Percentiles rank a stretch among this genome's conserved stretches.
Evolutionary conservation across 1,139 yeast species (phyloP).

Genomic region (Candida pseudoviswanathii): DNA sequence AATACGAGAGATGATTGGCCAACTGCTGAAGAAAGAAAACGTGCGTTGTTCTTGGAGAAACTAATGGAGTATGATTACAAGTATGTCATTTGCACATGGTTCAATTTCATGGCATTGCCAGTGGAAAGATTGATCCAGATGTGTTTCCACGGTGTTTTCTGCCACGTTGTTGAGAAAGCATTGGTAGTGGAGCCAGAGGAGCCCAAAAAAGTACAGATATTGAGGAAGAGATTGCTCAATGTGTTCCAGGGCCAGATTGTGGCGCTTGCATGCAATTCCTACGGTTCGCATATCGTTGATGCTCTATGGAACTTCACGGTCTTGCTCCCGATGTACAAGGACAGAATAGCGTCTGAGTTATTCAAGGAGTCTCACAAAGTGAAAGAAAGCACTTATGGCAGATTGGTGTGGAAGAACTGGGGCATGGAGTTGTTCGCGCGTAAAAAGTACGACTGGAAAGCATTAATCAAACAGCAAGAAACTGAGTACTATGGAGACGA

Average conservation of each 20-base stretch:
- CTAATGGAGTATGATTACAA: conserved; percentile 65
- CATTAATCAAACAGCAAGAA: conserved; percentile 70
- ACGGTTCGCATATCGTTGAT: conserved; percentile 91
- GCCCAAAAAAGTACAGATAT: conserved; percentile 51
- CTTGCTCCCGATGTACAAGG: conserved; percentile 81
- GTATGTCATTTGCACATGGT: conserved; percentile 60
- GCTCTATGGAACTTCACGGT: conserved; percentile 78
- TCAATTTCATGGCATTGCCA: conserved; percentile 62
- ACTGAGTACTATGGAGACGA: conserved; percentile 41
- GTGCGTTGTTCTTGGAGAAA: conserved; percentile 72
- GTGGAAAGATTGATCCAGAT: conserved; percentile 61
- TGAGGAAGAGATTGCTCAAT: conserved; percentile 73
- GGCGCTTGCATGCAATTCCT: conserved; percentile 77
- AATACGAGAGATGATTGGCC: conserved; percentile 90
- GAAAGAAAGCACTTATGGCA: conserved; percentile 85
- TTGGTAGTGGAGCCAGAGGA: conserved; percentile 44
- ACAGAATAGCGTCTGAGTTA: conserved; percentile 76
- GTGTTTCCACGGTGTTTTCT: conserved; percentile 86
- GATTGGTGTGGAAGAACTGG: conserved; percentile 96
- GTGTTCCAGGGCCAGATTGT: conserved; percentile 55
- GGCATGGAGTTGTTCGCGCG: conserved; percentile 73
- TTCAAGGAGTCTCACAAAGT: conserved; percentile 63
- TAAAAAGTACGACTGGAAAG: conserved; percentile 83
- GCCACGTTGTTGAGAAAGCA: conserved; percentile 77
- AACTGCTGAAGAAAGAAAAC: conserved; percentile 83